Conservation (phyloP, 225 moss, liverwort and hornwort genomes). For the Lunularia cruciata region DNA sequence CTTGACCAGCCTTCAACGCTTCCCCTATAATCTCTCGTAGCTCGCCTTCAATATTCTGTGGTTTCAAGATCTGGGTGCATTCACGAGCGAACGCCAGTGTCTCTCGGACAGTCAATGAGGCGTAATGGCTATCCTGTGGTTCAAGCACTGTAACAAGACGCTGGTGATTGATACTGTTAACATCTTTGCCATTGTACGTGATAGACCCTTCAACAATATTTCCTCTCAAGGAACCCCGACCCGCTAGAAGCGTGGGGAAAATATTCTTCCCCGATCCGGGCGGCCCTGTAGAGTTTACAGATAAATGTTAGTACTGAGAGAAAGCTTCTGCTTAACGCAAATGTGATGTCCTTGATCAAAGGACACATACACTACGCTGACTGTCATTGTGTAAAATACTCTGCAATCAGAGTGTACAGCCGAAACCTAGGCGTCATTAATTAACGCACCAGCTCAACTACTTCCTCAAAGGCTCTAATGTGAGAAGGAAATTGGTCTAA, state of each 20-base stretch:
- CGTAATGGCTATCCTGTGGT: slow-evolving; percentile 58
- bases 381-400: too few species aligned
- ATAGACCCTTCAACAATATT: slow-evolving; percentile 59
- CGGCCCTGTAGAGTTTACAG: slow-evolving; percentile 79
- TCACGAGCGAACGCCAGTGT: slow-evolving; percentile 80
- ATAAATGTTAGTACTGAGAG: too few species aligned
- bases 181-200: slow-evolving; percentile 68
- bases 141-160: slow-evolving; percentile 63
- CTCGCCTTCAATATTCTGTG: slow-evolving; percentile 48
- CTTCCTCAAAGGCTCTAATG: too few species aligned
- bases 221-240: slow-evolving; percentile 44
- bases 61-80: slow-evolving; percentile 60
- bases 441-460: too few species aligned
- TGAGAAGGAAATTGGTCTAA: too few species aligned
- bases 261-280: slow-evolving; percentile 54
- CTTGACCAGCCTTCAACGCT: slow-evolving; percentile 73
- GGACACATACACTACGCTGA: too few species aligned
- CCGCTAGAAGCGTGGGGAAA: slow-evolving; percentile 55
- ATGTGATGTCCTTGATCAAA: neutral
- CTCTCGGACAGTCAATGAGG: slow-evolving; percentile 74
- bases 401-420: too few species aligned
- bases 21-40: slow-evolving; percentile 62
- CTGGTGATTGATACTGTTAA: slow-evolving; percentile 53
- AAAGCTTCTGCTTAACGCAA: neutral
- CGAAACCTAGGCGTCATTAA: too few species aligned